Base-by-base conservation (phyloP, 495 filamentous ascomycete genomes). In the Rostrohypoxylon terebratum region DNA sequence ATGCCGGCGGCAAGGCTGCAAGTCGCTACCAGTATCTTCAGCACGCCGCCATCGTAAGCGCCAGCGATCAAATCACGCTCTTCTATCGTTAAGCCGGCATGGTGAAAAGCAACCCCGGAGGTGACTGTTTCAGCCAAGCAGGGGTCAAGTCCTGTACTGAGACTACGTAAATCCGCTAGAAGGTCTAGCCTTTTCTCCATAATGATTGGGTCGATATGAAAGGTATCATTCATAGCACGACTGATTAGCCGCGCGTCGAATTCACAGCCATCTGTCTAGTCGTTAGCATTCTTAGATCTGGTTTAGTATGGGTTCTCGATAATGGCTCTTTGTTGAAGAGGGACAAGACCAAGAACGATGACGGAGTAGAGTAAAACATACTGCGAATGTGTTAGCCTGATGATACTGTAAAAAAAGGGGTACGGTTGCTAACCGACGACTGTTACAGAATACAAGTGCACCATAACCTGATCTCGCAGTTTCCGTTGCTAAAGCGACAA, bases 1-100 rank as follows among this genome's bases (percentile, higher is more conserved):
- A 96, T 92, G 11, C 93, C 93, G 42, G 93, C 92, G n/a, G 93
- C 92, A 63, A 96, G 88, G 68, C 91, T 93, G 66, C 92, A 93
- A 13, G 93, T 96, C 18, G 93, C 93, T 14, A 93, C 90, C 38
- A 94, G 89, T 0, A 93, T 88, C 70, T 88, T 92, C 31, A 96
- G 69, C 3, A 85, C 79, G 1, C 93, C 91, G 33, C 82, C 79
- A 73, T 94, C 91, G 70, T 94, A 96, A 10, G 91, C 90, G 38
- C 84, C 84, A 3, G 90, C 90, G 54, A 94, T 86, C 18, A 93
- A 78, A 57, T 94, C 92, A 33, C 92, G 87, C 78, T 96, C 93
- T 80, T 96, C 93, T 0, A 85, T 90, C 3, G 92, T 94, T 77
- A 96, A 83, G 8, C 93, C 92, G 34, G 91, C 91, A 81, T 93